Conservation (phyloP, 75 land plant genomes). For the Picea glauca region DNA sequence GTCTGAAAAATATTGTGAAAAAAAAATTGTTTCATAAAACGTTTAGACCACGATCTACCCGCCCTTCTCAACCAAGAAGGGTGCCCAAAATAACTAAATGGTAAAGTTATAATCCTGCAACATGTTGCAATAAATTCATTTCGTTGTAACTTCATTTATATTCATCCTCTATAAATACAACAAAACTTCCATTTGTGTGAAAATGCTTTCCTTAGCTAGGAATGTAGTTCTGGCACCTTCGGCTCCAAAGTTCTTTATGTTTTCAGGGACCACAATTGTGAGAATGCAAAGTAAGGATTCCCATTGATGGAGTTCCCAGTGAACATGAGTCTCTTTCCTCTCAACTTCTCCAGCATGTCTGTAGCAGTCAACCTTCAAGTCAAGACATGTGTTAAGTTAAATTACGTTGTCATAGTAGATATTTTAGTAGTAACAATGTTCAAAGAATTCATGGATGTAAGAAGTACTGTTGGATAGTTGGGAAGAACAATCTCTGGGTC, state of each 20-base stretch:
- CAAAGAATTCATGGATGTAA: not conserved
- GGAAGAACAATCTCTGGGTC: too few relatives aligned
- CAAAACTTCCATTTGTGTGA: not conserved
- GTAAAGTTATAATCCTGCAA: too few relatives aligned
- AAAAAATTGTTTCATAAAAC: too few relatives aligned
- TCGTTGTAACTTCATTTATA: not conserved
- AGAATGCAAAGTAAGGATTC: constrained; percentile 44
- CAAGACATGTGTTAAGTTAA: not conserved
- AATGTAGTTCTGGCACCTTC: not conserved
- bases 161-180: not conserved
- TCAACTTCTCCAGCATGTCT: constrained; percentile 25
- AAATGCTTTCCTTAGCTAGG: not conserved
- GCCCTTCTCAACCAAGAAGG: too few relatives aligned
- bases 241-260: constrained; percentile 16
- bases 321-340: constrained; percentile 30
- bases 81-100: too few relatives aligned
- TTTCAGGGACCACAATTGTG: constrained; percentile 11
- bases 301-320: constrained; percentile 43
- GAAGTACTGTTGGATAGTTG: not conserved
- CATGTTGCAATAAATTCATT: too few relatives aligned
- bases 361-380: constrained; percentile 26
- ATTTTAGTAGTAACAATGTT: too few relatives aligned
- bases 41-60: too few relatives aligned
- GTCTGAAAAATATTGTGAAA: too few relatives aligned
- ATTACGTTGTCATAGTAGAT: too few relatives aligned